phyloP scores from a whole-genome alignment of 768 basidiomycete genomes.

The Auricularia sp. region DNA sequence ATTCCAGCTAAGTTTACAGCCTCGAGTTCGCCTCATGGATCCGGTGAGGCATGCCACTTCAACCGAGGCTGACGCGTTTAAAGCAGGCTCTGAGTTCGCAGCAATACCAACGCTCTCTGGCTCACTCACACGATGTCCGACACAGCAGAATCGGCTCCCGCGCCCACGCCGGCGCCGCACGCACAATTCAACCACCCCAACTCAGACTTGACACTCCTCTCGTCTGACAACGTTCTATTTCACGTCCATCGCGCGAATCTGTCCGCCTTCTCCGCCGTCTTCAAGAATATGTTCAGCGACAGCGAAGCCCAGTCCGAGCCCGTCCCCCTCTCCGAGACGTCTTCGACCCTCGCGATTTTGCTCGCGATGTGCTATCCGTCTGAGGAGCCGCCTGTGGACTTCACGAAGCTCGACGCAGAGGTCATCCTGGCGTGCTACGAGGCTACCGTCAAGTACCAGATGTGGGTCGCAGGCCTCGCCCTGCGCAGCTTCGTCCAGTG shows the following conservation, averaged over 20 bases:
- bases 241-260: neutral
- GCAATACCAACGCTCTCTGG: too few species aligned
- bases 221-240: neutral
- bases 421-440: neutral
- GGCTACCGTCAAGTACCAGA: slow-evolving; percentile 1
- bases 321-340: neutral
- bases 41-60: too few species aligned
- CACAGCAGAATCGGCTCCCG: too few species aligned
- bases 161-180: neutral
- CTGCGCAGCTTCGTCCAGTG: neutral
- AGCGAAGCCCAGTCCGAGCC: neutral
- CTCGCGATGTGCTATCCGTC: neutral
- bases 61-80: too few species aligned
- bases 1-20: too few species aligned
- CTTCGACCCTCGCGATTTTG: neutral
- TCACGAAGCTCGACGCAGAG: neutral
- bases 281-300: neutral
- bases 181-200: neutral
- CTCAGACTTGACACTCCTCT: neutral
- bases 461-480: neutral
- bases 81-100: too few species aligned
- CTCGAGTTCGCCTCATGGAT: too few species aligned
- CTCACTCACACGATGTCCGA: too few species aligned
- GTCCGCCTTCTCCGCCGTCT: neutral
- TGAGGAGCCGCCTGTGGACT: neutral